phyloP scores from a whole-genome alignment of 208 protist species.

The Novymonas esmeraldas region DNA sequence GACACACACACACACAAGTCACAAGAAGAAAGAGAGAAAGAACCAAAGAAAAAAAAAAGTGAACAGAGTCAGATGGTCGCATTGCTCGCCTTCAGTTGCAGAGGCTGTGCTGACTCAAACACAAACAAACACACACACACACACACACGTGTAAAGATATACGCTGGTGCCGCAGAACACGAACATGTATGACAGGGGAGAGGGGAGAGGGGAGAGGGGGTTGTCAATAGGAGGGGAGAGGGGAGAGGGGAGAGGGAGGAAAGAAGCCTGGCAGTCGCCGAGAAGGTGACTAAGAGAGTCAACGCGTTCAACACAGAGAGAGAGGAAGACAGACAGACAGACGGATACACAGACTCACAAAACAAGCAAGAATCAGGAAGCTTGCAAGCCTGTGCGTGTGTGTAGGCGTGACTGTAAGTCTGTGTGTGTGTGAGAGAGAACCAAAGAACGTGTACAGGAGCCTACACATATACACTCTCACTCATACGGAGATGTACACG shows the following conservation, averaged over 20 bases:
- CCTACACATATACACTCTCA: too few relatives aligned
- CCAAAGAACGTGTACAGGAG: conserved; percentile 8
- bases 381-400: not conserved
- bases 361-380: too few relatives aligned
- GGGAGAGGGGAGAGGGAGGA: not conserved
- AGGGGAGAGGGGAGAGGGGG: not conserved
- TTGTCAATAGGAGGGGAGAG: too few relatives aligned
- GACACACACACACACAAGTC: not conserved
- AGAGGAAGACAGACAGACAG: not conserved
- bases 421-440: not conserved
- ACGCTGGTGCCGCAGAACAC: not conserved
- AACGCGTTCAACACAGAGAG: conserved; percentile 5
- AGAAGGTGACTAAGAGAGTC: not conserved
- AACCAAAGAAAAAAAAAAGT: not conserved
- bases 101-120: not conserved
- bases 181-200: not conserved
- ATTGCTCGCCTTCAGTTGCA: not conserved
- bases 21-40: not conserved
- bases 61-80: not conserved
- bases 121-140: not conserved
- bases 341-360: not conserved
- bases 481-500: not conserved
- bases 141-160: not conserved
- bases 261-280: too few relatives aligned
- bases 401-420: not conserved